These are phyloP conservation scores for Gynostemma pentaphyllum DNA, from an alignment of 306 rosid genomes.

Conservation along the genomic window DNA sequence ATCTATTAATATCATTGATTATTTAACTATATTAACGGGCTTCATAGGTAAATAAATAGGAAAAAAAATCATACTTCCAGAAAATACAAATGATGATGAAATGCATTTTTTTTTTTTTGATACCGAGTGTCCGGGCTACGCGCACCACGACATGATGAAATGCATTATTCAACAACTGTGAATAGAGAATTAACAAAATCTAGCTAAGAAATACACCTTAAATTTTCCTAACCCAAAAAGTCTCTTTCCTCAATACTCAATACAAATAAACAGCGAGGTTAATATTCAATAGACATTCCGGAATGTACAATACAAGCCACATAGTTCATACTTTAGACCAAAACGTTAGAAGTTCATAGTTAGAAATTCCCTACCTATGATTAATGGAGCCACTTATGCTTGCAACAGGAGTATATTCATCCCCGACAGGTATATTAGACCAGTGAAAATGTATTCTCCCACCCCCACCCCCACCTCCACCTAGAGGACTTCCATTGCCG, in stretches of 20 bases:
- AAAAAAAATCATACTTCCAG: not conserved
- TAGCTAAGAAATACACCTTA: not conserved
- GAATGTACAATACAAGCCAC: not conserved
- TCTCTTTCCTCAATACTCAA: not conserved
- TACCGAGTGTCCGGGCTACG: too few species aligned
- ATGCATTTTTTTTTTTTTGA: too few species aligned
- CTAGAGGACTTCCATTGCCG: conserved; percentile 78
- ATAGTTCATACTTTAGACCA: not conserved
- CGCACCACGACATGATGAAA: not conserved
- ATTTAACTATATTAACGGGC: not conserved
- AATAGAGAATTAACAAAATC: not conserved
- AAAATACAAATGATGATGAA: not conserved
- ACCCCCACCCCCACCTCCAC: conserved; percentile 99
- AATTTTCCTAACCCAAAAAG: not conserved
- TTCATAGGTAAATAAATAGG: not conserved
- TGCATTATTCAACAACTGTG: not conserved
- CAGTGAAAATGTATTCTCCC: conserved; percentile 98
- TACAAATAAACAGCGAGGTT: not conserved
- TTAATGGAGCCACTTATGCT: conserved; percentile 60
- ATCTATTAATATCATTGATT: not conserved
- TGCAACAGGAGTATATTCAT: conserved; percentile 82
- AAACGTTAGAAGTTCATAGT: not conserved
- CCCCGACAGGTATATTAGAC: conserved; percentile 66
- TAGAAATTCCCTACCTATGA: conserved; percentile 40
- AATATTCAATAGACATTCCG: not conserved